These are phyloP conservation scores for Meyerozyma guilliermondii DNA, from an alignment of 1,139 yeast species.

Conservation along the genomic window DNA sequence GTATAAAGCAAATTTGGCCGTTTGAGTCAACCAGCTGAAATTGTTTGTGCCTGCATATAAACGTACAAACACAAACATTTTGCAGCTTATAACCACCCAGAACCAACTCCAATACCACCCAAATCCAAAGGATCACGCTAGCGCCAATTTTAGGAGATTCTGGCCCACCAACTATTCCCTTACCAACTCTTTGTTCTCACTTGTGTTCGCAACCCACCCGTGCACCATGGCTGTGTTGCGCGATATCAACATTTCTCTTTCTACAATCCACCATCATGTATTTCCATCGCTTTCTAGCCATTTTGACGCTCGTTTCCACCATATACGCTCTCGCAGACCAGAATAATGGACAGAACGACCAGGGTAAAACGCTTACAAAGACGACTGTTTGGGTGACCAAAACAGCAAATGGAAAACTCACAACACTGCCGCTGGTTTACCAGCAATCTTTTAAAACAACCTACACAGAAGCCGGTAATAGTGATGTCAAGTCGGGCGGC, in stretches of 20 bases:
- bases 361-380: neutral
- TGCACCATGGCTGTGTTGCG: neutral
- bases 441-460: conserved; percentile 28
- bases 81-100: too few species aligned
- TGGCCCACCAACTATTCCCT: too few species aligned
- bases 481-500: conserved; percentile 21
- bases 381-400: conserved; percentile 28
- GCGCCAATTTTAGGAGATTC: too few species aligned
- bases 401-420: conserved; percentile 27
- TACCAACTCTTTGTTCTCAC: too few species aligned
- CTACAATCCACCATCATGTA: neutral
- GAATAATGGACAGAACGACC: conserved; percentile 1
- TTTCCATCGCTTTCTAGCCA: neutral
- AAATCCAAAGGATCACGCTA: too few species aligned
- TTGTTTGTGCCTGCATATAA: neutral
- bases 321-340: neutral
- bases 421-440: conserved; percentile 23
- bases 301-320: neutral
- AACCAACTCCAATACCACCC: too few species aligned
- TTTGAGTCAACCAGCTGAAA: too few species aligned
- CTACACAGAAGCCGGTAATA: conserved; percentile 15
- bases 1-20: too few species aligned
- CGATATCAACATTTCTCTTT: neutral
- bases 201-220: neutral
- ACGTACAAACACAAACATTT: too few species aligned